These are phyloP conservation scores for Cercospora sesami DNA, from an alignment of 2,329 filamentous ascomycete species.

Conservation along the genomic window DNA sequence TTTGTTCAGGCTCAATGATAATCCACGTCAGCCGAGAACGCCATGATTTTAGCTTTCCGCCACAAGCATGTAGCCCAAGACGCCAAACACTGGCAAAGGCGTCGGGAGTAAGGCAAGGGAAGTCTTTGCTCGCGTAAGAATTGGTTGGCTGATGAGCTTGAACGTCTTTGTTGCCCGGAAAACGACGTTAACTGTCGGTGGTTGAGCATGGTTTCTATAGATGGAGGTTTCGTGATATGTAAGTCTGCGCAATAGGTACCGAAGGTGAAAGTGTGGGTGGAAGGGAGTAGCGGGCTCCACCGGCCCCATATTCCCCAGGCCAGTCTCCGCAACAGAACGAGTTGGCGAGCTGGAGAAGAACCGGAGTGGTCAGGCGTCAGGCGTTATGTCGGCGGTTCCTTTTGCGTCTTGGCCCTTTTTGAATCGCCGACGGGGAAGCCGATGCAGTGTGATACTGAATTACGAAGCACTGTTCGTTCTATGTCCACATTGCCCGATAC, in stretches of 20 bases:
- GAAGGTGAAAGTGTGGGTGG: background rate
- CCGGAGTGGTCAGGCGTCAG: slow-evolving; percentile 9
- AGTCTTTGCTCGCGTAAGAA: slow-evolving; percentile 13
- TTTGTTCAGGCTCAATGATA: slow-evolving; percentile 20
- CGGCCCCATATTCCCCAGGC: background rate
- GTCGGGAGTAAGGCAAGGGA: background rate
- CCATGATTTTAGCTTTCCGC: slow-evolving; percentile 14
- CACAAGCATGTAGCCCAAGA: slow-evolving; percentile 4
- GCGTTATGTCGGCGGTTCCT: slow-evolving; percentile 2
- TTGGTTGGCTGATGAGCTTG: slow-evolving; percentile 16
- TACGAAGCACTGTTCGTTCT: background rate
- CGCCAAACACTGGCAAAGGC: slow-evolving; percentile 4
- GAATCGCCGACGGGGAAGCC: slow-evolving; percentile 1
- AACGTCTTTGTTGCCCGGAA: background rate
- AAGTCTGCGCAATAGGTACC: background rate
- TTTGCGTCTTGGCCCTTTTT: background rate
- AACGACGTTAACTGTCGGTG: background rate
- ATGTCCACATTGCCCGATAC: background rate
- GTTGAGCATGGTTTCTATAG: background rate
- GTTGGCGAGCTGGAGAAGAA: background rate
- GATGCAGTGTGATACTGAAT: background rate
- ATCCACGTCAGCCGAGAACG: slow-evolving; percentile 17
- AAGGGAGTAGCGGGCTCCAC: background rate
- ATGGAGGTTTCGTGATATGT: background rate
- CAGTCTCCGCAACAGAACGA: background rate